These are phyloP conservation scores for Aphanomyces euteiches DNA, from an alignment of 352 stramenopile species.

Conservation along the genomic window DNA sequence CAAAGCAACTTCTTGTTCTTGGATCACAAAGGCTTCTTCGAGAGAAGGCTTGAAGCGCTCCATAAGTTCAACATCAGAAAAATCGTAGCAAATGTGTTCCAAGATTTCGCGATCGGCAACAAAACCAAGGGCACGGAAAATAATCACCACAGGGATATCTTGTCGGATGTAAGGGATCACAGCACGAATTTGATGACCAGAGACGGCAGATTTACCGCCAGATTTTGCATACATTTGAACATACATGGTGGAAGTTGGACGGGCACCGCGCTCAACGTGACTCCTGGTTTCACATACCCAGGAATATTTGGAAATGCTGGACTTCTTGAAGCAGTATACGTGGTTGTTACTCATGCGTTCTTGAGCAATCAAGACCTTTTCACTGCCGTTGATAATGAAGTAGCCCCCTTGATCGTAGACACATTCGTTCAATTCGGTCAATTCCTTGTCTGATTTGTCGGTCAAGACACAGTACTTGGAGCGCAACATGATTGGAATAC, in stretches of 20 bases:
- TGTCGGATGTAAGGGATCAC: slow-evolving; percentile 98
- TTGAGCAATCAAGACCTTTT: slow-evolving; percentile 99
- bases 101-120: slow-evolving; percentile 98
- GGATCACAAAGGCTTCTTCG: slow-evolving; percentile 98
- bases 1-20: slow-evolving; percentile 96
- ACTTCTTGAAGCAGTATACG: slow-evolving; percentile 99
- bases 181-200: slow-evolving; percentile 97
- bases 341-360: slow-evolving; percentile 99
- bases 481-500: slow-evolving; percentile 98
- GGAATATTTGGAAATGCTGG: slow-evolving; percentile 94
- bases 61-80: slow-evolving; percentile 98
- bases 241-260: slow-evolving; percentile 96
- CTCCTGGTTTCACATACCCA: slow-evolving; percentile 96
- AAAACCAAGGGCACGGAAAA: slow-evolving; percentile 97
- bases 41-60: slow-evolving; percentile 97
- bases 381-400: slow-evolving; percentile 98
- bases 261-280: slow-evolving; percentile 93
- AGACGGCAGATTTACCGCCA: slow-evolving; percentile 90
- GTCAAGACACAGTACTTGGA: slow-evolving; percentile 95
- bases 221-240: slow-evolving; percentile 99
- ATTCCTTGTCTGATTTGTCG: slow-evolving; percentile 89
- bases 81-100: slow-evolving; percentile 99
- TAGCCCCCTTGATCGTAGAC: slow-evolving; percentile 99
- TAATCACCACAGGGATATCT: slow-evolving; percentile 98
- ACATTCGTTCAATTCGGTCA: slow-evolving; percentile 96